Evolutionary conservation across 495 filamentous ascomycete species (phyloP).

Genomic region (Penicilliopsis zonata): DNA sequence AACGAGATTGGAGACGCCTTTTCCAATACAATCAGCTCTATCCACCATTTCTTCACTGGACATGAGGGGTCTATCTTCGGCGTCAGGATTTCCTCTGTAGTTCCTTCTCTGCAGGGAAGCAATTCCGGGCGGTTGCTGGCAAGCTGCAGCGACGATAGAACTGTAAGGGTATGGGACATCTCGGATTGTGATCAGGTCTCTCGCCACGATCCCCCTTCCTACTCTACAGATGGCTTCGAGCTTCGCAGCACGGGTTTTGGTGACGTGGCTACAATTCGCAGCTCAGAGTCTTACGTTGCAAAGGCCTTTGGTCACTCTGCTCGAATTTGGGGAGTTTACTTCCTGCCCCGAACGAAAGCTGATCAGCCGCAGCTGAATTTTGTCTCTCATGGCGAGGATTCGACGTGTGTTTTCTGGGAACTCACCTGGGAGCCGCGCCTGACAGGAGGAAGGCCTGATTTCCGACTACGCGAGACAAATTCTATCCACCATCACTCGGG

Average conservation of each 20-base stretch:
- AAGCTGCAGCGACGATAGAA: constrained; percentile 93
- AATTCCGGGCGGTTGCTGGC: constrained; percentile 49
- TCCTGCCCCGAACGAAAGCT: constrained; percentile 27
- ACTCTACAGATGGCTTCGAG: constrained; percentile 32
- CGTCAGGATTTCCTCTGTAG: constrained; percentile 57
- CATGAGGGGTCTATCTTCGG: constrained; percentile 94
- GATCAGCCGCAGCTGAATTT: constrained; percentile 26
- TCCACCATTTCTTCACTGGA: constrained; percentile 67
- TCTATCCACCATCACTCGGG: constrained; percentile 57
- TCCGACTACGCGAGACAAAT: constrained; percentile 36
- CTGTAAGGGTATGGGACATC: constrained; percentile 82
- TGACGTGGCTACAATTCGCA: constrained; percentile 7
- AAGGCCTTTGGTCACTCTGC: constrained; percentile 75
- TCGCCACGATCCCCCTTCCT: constrained; percentile 19
- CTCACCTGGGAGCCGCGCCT: constrained; percentile 26
- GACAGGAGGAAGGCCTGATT: constrained; percentile 8
- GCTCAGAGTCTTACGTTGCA: constrained; percentile 37
- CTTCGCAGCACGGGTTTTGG: constrained; percentile 33
- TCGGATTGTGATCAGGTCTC: constrained; percentile 30
- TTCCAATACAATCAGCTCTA: constrained; percentile 14
- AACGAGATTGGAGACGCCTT: constrained; percentile 2
- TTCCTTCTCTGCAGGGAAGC: constrained; percentile 24
- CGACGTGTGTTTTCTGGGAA: constrained; percentile 58
- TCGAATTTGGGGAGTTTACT: constrained; percentile 77
- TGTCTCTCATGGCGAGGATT: constrained; percentile 72